Base-by-base conservation (phyloP, 2,329 filamentous ascomycete species). In the Exutisphaerella laricina region DNA sequence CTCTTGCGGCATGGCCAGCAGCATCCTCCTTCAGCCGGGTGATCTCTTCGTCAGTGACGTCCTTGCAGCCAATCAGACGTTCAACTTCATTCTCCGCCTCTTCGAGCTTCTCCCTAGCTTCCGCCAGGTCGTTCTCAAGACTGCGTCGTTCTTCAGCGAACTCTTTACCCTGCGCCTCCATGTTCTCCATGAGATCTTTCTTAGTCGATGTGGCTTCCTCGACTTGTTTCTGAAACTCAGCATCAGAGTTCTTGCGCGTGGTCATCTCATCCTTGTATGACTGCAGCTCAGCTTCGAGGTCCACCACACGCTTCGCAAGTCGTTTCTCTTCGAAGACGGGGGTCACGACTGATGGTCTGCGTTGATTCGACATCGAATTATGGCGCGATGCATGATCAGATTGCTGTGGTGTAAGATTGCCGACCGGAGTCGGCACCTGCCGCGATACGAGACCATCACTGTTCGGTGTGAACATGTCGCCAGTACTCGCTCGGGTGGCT, bases 71-170 rank as follows among this genome's bases (percentile, higher is more conserved):
- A 30, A 87, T 75, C 41, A 90, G 78, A 46, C 88, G 78, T 56
- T 96, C 89, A 39, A 97, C 78, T 59, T 95, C 89, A 57, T 96
- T 89, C 65, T 98, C 92, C 4, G 85, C 77, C 55, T 97, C 88
- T 60, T 97, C 92, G 0, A 92, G 71, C 39, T 82, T 84, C 41
- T 82, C 73, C 58, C 84, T 89, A 44, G 89, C 75, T 10, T 78
- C 76, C 54, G 81, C 83, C 44, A 92, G 81, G 61, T 97, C 89
- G 12, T 79, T 74, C 55, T 95, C 86, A 1, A 97, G 72, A 7
- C 82, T 84, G 58, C 85, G 87, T 28, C 92, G 80, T 64, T 97
- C 90, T 37, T 82, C 80, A 25, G 85, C 74, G 54, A 95, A 96
- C 58, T 97, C 92, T 18, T 80, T 80, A 65, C 96, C 88, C 52